Percentiles rank a stretch among this genome's conserved stretches.
Conservation (phyloP, 768 basidiomycete species). For the Tubosaeta brunneosetosa region DNA sequence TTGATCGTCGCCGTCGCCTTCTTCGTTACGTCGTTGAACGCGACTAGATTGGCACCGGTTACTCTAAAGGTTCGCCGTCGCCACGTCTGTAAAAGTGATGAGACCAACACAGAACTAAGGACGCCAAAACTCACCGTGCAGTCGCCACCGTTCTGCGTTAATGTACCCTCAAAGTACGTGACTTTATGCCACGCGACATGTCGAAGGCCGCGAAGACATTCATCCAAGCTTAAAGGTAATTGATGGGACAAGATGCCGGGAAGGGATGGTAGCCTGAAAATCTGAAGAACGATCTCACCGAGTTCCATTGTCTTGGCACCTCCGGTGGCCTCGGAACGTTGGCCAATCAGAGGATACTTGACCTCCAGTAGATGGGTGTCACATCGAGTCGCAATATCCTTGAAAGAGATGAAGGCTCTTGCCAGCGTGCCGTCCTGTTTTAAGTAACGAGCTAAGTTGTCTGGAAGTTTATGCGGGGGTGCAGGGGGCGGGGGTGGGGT, state of each 20-base stretch:
- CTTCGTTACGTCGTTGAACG: constrained; percentile 92
- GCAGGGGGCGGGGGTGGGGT: constrained; percentile 29
- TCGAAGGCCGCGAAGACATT: constrained; percentile 82
- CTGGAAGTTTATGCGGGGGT: constrained; percentile 46
- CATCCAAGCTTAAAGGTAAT: constrained; percentile 89
- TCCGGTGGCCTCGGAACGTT: constrained; percentile 50
- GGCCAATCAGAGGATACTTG: constrained; percentile 75
- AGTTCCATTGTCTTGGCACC: constrained; percentile 64
- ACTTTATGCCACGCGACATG: constrained; percentile 93
- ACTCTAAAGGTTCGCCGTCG: constrained; percentile 79
- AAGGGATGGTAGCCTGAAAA: constrained; percentile 85
- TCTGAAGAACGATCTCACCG: constrained; percentile 84
- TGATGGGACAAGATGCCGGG: constrained; percentile 75
- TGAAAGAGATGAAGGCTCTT: constrained; percentile 84
- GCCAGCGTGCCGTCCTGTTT: constrained; percentile 86
- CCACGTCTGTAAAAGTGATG: constrained; percentile 54
- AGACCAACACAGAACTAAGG: background rate
- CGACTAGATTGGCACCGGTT: constrained; percentile 80
- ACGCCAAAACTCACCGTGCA: constrained; percentile 59
- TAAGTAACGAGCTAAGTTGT: constrained; percentile 79
- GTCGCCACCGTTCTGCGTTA: constrained; percentile 94
- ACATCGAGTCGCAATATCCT: constrained; percentile 77
- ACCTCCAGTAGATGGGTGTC: constrained; percentile 84
- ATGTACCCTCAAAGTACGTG: constrained; percentile 86
- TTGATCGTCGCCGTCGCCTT: constrained; percentile 88